A percentile compares a stretch with the other conserved stretches of the same genome.
These are phyloP conservation scores for Coemansia furcata DNA, from an alignment of 192 early-diverging fungal genomes.

Conservation along the genomic window DNA sequence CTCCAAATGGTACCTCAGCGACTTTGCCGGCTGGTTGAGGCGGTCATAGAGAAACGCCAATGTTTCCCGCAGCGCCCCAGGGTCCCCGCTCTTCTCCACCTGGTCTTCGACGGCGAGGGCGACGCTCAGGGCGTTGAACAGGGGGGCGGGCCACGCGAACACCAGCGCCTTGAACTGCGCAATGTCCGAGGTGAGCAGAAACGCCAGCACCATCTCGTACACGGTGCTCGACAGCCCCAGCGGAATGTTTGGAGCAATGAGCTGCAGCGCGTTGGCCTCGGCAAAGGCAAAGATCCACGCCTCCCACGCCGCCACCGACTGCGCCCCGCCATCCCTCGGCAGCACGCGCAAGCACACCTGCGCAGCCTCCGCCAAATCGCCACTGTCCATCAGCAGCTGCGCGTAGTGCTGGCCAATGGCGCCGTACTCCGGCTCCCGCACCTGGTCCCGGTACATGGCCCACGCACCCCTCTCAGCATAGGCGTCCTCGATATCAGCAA, in stretches of 20 bases:
- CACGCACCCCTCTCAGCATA: constrained; percentile 55
- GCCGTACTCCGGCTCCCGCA: constrained; percentile 59
- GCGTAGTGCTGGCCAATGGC: constrained; percentile 84
- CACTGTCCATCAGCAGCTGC: constrained; percentile 67
- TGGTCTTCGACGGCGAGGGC: constrained; percentile 73
- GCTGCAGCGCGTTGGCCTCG: constrained; percentile 70
- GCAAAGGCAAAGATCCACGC: constrained; percentile 89
- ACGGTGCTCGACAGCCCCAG: constrained; percentile 66
- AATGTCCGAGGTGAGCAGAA: constrained; percentile 42
- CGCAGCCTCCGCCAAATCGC: constrained; percentile 71
- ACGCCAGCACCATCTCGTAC: constrained; percentile 85
- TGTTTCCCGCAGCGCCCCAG: constrained; percentile 62
- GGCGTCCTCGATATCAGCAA: constrained; percentile 63
- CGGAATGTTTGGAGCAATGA: constrained; percentile 77
- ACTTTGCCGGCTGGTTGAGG: constrained; percentile 71
- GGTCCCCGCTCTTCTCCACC: constrained; percentile 40
- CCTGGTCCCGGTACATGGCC: constrained; percentile 39
- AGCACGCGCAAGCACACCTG: constrained; percentile 72
- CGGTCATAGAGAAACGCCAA: constrained; percentile 73
- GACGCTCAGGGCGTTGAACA: constrained; percentile 76
- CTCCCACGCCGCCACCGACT: constrained; percentile 67
- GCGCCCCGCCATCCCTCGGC: constrained; percentile 32
- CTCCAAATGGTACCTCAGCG: constrained; percentile 78
- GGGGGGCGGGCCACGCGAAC: constrained; percentile 70
- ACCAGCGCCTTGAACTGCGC: constrained; percentile 60